Evolutionary conservation across 306 rosid genomes (phyloP), one percentile per base, ranked within the genome.

Genomic region (barrel medic (Medicago truncatula)): DNA sequence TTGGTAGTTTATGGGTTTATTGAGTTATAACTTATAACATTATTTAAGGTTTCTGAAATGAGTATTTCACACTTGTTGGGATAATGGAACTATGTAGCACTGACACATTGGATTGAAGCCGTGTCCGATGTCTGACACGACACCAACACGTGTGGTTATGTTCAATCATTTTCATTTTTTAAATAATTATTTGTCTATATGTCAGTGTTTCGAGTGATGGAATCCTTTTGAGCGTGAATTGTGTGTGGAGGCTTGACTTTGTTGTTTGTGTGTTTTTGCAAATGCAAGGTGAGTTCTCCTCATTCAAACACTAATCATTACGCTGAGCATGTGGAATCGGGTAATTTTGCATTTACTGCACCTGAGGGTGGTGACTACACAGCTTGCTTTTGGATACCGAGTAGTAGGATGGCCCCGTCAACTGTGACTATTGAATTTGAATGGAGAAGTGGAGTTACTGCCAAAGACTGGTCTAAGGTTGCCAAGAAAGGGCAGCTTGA

Each of bases 401-500:
- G 84, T 11, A 85, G 75, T 74, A 85, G 71, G 81, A 86, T 83
- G 34, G 73, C 50, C 56, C 62, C 80, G 1, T 8, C 59, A 4
- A 71, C 41, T 1, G 84, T 92, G 76, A 78, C 86, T 0, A 10
- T 95, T 69, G 97, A 95, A 38, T 85, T 95, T 59, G 99, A 95
- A 6, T 95, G 97, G 97, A 90, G 80, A 80, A 87, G 92, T 56
- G 97, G 97, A 39, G 82, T 95, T 85, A 90, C 96, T 60, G 90
- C 99, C 21, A 88, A 82, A 67, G 97, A 90, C 76, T 95, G 99
- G 99, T 80, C 99, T 56, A 90, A 86, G 58, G 93, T 95, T 87
- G 99, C 97, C 78, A 92, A 89, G 90, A 92, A 88, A 82, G 97
- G 97, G 68, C 90, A 95, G 78, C 17, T 95, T 74, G 96, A 95